phyloP scores from a whole-genome alignment of 192 early-diverging fungal species.

The Phycomyces nitens region DNA sequence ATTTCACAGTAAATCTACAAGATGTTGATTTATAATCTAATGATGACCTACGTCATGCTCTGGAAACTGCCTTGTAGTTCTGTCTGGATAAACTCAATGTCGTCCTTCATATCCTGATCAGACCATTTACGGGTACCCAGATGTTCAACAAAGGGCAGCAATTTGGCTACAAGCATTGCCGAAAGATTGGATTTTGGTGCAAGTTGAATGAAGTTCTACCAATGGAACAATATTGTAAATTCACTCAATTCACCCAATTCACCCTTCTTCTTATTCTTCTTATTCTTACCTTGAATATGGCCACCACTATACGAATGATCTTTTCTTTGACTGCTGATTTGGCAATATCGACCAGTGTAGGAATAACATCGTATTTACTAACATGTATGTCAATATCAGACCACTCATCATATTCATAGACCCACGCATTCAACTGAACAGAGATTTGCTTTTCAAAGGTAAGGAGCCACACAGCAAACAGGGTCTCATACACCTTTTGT shows the following conservation, averaged over 20 bases:
- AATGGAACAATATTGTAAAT: too few relatives aligned
- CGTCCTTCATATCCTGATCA: constrained; percentile 81
- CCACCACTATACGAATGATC: constrained; percentile 83
- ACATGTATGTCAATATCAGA: not conserved
- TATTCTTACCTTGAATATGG: constrained; percentile 70
- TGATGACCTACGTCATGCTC: constrained; percentile 57
- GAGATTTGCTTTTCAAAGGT: constrained; percentile 73
- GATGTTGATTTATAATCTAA: not conserved
- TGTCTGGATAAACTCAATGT: constrained; percentile 66
- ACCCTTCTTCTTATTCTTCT: not conserved
- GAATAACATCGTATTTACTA: constrained; percentile 80
- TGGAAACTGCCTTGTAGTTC: constrained; percentile 75
- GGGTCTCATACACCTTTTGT: constrained; percentile 93
- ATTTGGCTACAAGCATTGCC: constrained; percentile 80
- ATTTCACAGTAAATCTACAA: too few relatives aligned
- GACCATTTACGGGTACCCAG: constrained; percentile 82
- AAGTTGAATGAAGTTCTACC: constrained; percentile 70
- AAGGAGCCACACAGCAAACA: constrained; percentile 89
- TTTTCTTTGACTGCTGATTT: constrained; percentile 96
- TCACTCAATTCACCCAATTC: too few relatives aligned
- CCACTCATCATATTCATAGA: not conserved
- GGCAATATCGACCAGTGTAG: constrained; percentile 81
- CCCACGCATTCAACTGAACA: constrained; percentile 57
- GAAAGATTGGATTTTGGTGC: constrained; percentile 77
- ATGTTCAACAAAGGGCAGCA: constrained; percentile 67